Evolutionary conservation across 192 early-diverging fungal species (phyloP).

Genomic region (Phlyctochytrium arcticum): DNA sequence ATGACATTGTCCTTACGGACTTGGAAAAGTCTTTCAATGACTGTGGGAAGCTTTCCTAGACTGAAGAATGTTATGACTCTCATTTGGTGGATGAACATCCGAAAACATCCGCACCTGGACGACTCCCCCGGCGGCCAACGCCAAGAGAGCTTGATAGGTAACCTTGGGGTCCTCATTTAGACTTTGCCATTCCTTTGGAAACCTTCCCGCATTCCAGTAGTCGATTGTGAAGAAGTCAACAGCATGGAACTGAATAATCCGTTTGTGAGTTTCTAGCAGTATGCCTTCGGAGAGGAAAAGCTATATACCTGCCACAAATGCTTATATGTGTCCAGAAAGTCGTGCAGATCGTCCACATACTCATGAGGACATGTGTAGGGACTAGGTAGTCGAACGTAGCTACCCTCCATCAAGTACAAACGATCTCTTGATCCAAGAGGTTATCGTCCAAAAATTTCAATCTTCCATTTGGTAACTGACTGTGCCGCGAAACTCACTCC

Average conservation of each 20-base stretch:
- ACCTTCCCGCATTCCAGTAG: constrained; percentile 20
- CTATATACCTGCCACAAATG: background rate
- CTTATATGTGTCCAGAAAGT: background rate
- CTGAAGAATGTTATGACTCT: background rate
- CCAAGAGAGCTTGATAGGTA: constrained; percentile 20
- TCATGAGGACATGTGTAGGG: background rate
- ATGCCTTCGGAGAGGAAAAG: background rate
- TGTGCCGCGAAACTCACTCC: too few relatives aligned
- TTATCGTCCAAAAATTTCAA: too few relatives aligned
- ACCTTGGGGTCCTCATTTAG: constrained; percentile 2
- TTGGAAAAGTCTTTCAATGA: constrained; percentile 21
- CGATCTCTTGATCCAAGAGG: too few relatives aligned
- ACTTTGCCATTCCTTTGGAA: constrained; percentile 29
- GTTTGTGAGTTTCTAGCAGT: background rate
- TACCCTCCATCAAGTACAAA: background rate
- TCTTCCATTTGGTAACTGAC: too few relatives aligned
- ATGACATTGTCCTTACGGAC: background rate
- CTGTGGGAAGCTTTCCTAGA: constrained; percentile 16
- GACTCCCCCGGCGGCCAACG: constrained; percentile 21
- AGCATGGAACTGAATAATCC: constrained; percentile 23
- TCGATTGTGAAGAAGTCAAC: constrained; percentile 36
- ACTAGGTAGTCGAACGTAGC: background rate
- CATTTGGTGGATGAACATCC: background rate
- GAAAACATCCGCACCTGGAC: background rate
- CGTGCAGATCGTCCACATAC: background rate